Conservation (phyloP, 139 green algal species). For the Eudorina sp. region DNA sequence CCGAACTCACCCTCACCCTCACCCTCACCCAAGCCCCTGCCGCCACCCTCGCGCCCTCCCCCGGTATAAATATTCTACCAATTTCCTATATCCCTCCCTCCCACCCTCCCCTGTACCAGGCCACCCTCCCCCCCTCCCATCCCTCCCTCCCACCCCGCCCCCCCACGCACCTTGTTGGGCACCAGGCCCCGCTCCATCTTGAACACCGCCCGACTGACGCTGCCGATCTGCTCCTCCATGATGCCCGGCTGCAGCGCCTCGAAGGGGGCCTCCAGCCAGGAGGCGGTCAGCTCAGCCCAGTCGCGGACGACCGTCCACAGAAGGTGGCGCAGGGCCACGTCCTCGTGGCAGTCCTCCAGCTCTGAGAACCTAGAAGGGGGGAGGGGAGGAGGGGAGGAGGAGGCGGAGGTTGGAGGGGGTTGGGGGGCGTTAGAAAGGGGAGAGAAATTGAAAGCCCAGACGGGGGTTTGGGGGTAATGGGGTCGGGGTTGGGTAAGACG, state of each 20-base stretch:
- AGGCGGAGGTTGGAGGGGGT: background rate
- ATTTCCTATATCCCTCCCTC: no score
- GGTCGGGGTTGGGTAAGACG: background rate
- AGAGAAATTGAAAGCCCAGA: background rate
- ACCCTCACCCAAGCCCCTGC: background rate
- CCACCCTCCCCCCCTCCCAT: background rate
- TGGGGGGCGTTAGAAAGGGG: background rate
- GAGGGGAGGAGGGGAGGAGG: background rate
- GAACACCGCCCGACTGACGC: constrained; percentile 67
- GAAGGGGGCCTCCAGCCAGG: constrained; percentile 66
- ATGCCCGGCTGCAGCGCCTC: constrained; percentile 59
- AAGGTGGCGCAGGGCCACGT: constrained; percentile 57
- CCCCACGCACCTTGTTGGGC: constrained; percentile 66
- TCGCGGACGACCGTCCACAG: constrained; percentile 56
- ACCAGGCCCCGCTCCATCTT: constrained; percentile 76
- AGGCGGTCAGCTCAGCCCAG: constrained; percentile 62
- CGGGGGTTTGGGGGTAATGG: background rate
- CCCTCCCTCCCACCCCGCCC: background rate
- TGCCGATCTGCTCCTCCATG: constrained; percentile 73
- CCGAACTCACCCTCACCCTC: background rate
- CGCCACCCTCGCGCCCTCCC: background rate
- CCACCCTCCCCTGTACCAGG: background rate
- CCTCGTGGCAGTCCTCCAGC: constrained; percentile 64
- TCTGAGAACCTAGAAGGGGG: constrained; percentile 61
- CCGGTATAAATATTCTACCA: no score